These are phyloP conservation scores for Corchorus capsularis DNA, from an alignment of 345 rosid genomes.

Conservation along the genomic window DNA sequence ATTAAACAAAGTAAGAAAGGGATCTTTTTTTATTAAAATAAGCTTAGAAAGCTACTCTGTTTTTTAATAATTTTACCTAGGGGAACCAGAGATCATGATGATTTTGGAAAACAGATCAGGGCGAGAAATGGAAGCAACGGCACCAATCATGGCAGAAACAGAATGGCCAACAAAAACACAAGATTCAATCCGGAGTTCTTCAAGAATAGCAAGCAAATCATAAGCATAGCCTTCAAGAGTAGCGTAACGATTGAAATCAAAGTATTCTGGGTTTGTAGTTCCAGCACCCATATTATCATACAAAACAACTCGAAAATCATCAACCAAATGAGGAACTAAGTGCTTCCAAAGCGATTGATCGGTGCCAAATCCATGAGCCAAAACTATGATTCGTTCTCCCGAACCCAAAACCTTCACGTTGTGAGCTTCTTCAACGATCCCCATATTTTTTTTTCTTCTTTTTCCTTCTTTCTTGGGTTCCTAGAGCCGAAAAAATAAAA, in stretches of 20 bases:
- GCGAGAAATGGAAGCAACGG: constrained; percentile 79
- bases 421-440: constrained; percentile 82
- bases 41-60: background rate
- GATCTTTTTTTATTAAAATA: background rate
- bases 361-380: constrained; percentile 91
- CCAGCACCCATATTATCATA: constrained; percentile 96
- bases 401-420: constrained; percentile 71
- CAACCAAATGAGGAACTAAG: constrained; percentile 78
- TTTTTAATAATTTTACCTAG: constrained; percentile 48
- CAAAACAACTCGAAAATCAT: constrained; percentile 60
- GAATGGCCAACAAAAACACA: constrained; percentile 86
- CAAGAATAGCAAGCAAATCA: constrained; percentile 81
- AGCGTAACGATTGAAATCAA: constrained; percentile 74
- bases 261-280: constrained; percentile 86
- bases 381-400: constrained; percentile 55
- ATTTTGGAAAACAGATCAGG: constrained; percentile 82
- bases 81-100: constrained; percentile 70
- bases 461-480: background rate
- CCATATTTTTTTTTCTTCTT: constrained; percentile 37
- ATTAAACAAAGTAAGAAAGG: background rate
- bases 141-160: constrained; percentile 77
- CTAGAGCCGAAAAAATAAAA: background rate
- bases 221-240: constrained; percentile 74
- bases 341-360: constrained; percentile 97
- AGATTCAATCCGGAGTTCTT: constrained; percentile 54